Conservation (phyloP, 2,329 filamentous ascomycete species). For the Aspergillus unguis region DNA sequence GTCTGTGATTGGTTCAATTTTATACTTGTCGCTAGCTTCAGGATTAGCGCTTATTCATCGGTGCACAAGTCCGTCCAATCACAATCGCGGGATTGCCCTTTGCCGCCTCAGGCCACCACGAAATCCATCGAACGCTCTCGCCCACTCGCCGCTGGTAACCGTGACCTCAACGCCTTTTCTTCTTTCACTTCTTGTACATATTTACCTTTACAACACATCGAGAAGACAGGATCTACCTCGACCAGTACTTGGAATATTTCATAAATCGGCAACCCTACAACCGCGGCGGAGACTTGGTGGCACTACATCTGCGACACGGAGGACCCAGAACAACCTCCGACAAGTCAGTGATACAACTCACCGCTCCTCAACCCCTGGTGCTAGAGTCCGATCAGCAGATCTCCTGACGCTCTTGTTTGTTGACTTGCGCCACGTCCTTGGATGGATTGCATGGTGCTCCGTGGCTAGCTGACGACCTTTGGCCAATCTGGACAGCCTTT, state of each 20-base stretch:
- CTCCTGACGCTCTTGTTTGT: conserved; percentile 7
- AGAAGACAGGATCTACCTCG: too few relatives aligned
- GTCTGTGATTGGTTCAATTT: neutral
- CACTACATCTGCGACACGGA: neutral
- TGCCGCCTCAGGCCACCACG: conserved; percentile 4
- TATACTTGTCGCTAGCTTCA: neutral
- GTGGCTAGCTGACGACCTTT: conserved; percentile 12
- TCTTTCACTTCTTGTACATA: neutral
- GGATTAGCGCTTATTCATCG: neutral
- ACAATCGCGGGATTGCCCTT: neutral
- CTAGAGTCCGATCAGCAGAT: conserved; percentile 15
- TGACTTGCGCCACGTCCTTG: conserved; percentile 12
- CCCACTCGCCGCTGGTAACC: conserved; percentile 11
- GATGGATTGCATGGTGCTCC: conserved; percentile 14
- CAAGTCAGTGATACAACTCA: conserved; percentile 13
- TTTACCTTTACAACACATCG: neutral
- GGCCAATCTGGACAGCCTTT: conserved; percentile 12
- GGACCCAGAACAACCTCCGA: conserved; percentile 8
- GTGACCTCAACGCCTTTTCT: conserved; percentile 3
- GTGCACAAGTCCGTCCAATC: neutral
- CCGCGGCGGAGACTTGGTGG: neutral
- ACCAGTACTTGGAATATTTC: too few relatives aligned
- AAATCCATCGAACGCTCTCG: conserved; percentile 1
- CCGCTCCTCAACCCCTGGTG: conserved; percentile 14
- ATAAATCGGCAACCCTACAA: neutral